phyloP scores from a whole-genome alignment of 495 filamentous ascomycete species.

The Pseudomonodictys pantanalensis region DNA sequence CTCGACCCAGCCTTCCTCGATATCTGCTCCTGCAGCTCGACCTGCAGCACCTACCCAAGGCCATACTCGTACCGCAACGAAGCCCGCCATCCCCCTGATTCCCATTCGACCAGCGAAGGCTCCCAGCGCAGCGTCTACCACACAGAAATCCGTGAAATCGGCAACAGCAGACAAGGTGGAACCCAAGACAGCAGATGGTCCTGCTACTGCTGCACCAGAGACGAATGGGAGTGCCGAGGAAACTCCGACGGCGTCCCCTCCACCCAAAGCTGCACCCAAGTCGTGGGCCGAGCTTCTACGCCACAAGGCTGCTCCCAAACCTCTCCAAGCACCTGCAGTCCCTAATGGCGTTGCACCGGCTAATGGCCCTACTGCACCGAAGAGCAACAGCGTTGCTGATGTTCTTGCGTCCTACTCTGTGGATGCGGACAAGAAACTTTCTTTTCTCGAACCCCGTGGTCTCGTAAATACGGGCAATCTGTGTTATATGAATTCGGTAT shows the following conservation, averaged over 20 bases:
- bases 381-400: constrained; percentile 60
- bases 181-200: constrained; percentile 26
- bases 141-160: constrained; percentile 47
- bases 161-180: constrained; percentile 44
- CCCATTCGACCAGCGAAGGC: constrained; percentile 65
- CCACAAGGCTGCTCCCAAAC: constrained; percentile 44
- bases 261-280: constrained; percentile 53
- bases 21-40: constrained; percentile 31
- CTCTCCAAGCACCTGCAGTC: constrained; percentile 27
- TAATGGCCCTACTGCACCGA: constrained; percentile 46
- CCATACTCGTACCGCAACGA: constrained; percentile 46
- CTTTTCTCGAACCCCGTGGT: constrained; percentile 90
- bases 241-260: constrained; percentile 41
- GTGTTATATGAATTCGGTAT: constrained; percentile 99
- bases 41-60: constrained; percentile 32
- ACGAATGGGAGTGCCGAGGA: constrained; percentile 37
- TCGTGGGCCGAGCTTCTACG: constrained; percentile 77
- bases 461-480: constrained; percentile 97
- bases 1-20: constrained; percentile 66
- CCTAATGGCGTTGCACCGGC: constrained; percentile 49
- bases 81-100: constrained; percentile 56
- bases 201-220: constrained; percentile 36
- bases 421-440: constrained; percentile 60
- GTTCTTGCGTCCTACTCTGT: constrained; percentile 65
- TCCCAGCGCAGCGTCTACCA: constrained; percentile 44